Base-by-base conservation (phyloP, 2,329 filamentous ascomycete genomes). In the Colletotrichum sojae region DNA sequence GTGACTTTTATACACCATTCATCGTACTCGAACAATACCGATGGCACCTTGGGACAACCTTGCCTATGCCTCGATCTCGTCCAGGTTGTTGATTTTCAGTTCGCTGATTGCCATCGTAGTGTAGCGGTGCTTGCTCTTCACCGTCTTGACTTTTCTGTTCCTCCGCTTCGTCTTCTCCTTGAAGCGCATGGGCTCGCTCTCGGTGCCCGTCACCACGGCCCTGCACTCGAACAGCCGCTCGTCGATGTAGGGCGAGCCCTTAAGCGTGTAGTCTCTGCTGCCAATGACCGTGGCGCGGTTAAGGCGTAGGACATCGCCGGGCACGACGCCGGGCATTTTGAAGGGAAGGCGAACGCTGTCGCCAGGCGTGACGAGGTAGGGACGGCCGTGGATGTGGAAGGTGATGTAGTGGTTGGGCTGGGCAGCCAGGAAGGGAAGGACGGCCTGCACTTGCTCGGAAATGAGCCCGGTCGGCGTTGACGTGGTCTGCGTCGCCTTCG, bases 91-190 rank as follows among this genome's bases (percentile, higher is more conserved):
- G 67, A 97, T 86, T 77, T 88, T 91, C 71, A 98, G 78, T 81
- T 98, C 93, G 77, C 92, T 92, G 72, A 99, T 92, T 77, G 91
- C 88, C 81, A 99, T 78, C 22, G 97, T 89, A 3, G 96, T 99
- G 81, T 92, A 97, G 76, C 89, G 87, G 78, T 97, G 94, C 88
- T 99, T 98, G 85, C 94, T 98, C 83, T 87, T 91, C 10, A 96
- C 92, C 68, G 88, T 89, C 84, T 90, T 94, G 57, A 89, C 87
- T 77, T 92, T 87, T 77, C 93, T 84, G 80, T 92, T 92, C 76
- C 89, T 92, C 84, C 90, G 83, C 88, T 94, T 95, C 75, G 88
- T 95, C 88, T 95, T 95, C 82, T 93, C 85, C 83, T 93, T 93
- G 74, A 90, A 83, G 67, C 93, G 85, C 83, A 95, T 79, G 40